Evolutionary conservation across 768 basidiomycete genomes (phyloP).

Genomic region (Pleurotus ostreatus): DNA sequence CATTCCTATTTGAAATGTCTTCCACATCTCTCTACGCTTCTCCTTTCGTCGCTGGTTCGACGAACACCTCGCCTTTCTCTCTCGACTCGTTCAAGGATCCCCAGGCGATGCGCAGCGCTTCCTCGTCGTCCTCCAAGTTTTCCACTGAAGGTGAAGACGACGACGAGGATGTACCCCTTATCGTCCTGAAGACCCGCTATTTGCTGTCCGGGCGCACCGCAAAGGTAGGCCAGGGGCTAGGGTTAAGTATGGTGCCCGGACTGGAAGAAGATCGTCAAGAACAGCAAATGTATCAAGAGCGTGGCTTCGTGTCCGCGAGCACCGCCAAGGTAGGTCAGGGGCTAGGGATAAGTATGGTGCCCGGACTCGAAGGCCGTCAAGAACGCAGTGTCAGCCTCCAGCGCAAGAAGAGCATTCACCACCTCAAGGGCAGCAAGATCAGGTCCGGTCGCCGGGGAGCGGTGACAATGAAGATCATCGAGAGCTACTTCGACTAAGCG

Average conservation of each 20-base stretch:
- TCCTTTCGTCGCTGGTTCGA: neutral
- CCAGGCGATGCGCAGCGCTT: neutral
- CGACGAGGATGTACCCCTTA: neutral
- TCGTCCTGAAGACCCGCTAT: neutral
- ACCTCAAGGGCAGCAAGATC: neutral
- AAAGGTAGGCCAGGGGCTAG: neutral
- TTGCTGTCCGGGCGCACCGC: neutral
- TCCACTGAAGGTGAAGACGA: neutral
- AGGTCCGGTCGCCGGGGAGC: neutral
- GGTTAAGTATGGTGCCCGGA: neutral
- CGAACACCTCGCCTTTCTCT: neutral
- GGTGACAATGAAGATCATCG: neutral
- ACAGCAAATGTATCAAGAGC: too few relatives aligned
- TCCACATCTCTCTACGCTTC: neutral
- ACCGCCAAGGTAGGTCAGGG: neutral
- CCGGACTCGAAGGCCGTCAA: neutral
- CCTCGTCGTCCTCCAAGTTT: neutral
- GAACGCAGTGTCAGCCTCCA: neutral
- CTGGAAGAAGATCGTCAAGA: too few relatives aligned
- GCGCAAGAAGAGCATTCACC: neutral
- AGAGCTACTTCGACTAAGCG: neutral
- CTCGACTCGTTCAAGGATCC: neutral
- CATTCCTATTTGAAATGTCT: too few relatives aligned
- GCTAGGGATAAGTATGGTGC: neutral
- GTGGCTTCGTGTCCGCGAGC: too few relatives aligned